A percentile compares a stretch with the other conserved stretches of the same genome.
phyloP scores from a whole-genome alignment of 805 yeast species.

The Myxozyma melibiosi region DNA sequence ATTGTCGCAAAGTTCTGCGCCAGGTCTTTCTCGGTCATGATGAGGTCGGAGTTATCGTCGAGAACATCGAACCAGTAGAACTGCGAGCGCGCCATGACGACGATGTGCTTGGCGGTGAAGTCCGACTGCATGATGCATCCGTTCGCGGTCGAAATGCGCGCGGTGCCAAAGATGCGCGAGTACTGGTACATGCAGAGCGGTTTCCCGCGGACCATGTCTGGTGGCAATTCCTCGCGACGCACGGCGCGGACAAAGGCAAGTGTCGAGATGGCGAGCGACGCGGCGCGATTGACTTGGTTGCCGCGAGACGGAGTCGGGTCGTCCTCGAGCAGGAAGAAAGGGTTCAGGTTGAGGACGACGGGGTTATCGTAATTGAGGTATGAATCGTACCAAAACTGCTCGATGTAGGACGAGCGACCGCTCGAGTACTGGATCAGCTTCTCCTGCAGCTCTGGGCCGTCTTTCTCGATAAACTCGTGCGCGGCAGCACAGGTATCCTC shows the following conservation, averaged over 20 bases:
- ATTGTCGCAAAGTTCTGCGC: slow-evolving; percentile 74
- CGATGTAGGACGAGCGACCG: slow-evolving; percentile 76
- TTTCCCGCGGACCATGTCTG: slow-evolving; percentile 66
- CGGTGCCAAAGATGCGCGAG: slow-evolving; percentile 80
- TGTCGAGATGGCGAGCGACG: slow-evolving; percentile 73
- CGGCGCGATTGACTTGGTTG: slow-evolving; percentile 77
- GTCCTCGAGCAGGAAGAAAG: slow-evolving; percentile 86
- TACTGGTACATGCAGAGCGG: slow-evolving; percentile 92
- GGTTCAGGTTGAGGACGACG: slow-evolving; percentile 88
- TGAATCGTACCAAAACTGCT: slow-evolving; percentile 93
- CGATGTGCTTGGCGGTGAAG: slow-evolving; percentile 71
- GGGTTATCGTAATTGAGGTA: slow-evolving; percentile 77
- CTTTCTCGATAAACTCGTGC: slow-evolving; percentile 54
- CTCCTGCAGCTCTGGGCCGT: slow-evolving; percentile 61
- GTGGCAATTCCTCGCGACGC: slow-evolving; percentile 70
- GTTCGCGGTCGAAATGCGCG: slow-evolving; percentile 77
- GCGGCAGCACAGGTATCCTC: slow-evolving; percentile 61
- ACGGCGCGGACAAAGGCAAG: slow-evolving; percentile 79
- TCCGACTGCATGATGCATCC: slow-evolving; percentile 90
- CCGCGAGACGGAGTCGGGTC: slow-evolving; percentile 72
- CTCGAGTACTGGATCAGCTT: slow-evolving; percentile 64
- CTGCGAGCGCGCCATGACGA: slow-evolving; percentile 81
- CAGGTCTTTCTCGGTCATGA: slow-evolving; percentile 74
- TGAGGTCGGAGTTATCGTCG: slow-evolving; percentile 68
- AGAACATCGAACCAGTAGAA: slow-evolving; percentile 94